Base-by-base conservation (phyloP, 2,329 filamentous ascomycete species). In the Fusarium citri region DNA sequence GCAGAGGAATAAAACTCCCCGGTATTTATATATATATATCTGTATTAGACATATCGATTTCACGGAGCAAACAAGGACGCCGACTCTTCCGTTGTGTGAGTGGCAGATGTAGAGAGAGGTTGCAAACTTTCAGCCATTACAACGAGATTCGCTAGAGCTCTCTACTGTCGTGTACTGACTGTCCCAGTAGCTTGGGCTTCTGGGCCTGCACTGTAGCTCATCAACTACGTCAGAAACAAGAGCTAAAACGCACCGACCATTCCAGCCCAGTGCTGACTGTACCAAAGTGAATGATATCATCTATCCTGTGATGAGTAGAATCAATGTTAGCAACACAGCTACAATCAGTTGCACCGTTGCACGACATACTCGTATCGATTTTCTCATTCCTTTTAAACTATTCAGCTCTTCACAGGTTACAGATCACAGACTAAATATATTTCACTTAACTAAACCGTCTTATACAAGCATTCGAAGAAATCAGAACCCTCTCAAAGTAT, bases 211-310 rank as follows among this genome's bases (percentile, higher is more conserved):
- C 30, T 31, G 30, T 40, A 45, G 30, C 30, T 55, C 34, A 53
- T 26, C 41, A 31, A 30, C 45, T 66, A 66, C 63, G 64, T 66
- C 64, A 66, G 62, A 66, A 37, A 28, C 40, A 55, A 46, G 45
- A 66, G 55, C 45, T 55, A 45, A 47, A 28, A 60, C 34, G 26
- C 57, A 58, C 56, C 49, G 23, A 23, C 43, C 48, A 66, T 66
- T 66, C 61, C 43, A 61, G 43, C 45, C 23, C 28, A 42, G 22
- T 50, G 60, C 62, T 61, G 55, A 55, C 62, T 60, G 42, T 66
- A 31, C 28, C 30, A 55, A 31, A 55, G 16, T 50, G 40, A 50
- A 62, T 66, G 64, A 66, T 66, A 66, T 66, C 62, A 67, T 57
- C 20, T 34, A 55, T 30, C 28, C 12, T 26, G 20, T 28, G 15